Base-by-base conservation (phyloP, 1,139 yeast species). In the Candida dubliniensis region DNA sequence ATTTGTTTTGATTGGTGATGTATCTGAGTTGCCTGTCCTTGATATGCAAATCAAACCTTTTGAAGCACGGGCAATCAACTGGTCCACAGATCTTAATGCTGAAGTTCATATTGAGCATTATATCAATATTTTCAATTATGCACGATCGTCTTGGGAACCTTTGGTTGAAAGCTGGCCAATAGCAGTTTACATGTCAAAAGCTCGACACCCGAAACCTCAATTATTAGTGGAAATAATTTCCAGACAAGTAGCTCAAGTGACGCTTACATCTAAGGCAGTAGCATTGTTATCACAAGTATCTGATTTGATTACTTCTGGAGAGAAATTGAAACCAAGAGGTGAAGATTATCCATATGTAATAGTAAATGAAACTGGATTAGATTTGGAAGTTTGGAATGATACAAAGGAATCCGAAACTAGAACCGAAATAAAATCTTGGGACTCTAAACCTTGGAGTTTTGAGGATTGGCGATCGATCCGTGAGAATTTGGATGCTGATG, bases 61-160 rank as follows among this genome's bases (percentile, higher is more conserved):
- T 62, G 80, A 81, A 14, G 65, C 85, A 1, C 71, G 71, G 36
- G 95, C 91, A 0, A 76, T 79, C 44, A 88, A 93, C 58, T 95
- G 99, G 99, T 86, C 96, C 0, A 83, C 95, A 1, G 95, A 89
- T 52, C 65, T 88, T 44, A 83, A 81, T 54, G 88, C 91, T 0
- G 86, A 84, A 49, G 74, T 86, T 0, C 81, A 81, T 27, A 65
- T 91, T 27, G 88, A 83, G 53, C 77, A 90, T 0, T 81, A 72
- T 52, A 77, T 87, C 10, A 93, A 91, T 61, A 82, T 91, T 23
- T 93, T 86, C 71, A 93, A 93, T 61, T 91, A 91, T 59, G 81
- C 97, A 0, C 82, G 89, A 53, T 90, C 98, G 0, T 81, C 95
- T 0, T 95, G 99, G 99, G 99, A 95, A 56, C 98, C 99, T 0